phyloP scores from a whole-genome alignment of 768 basidiomycete species.

The Panaeolus cyanescens region DNA sequence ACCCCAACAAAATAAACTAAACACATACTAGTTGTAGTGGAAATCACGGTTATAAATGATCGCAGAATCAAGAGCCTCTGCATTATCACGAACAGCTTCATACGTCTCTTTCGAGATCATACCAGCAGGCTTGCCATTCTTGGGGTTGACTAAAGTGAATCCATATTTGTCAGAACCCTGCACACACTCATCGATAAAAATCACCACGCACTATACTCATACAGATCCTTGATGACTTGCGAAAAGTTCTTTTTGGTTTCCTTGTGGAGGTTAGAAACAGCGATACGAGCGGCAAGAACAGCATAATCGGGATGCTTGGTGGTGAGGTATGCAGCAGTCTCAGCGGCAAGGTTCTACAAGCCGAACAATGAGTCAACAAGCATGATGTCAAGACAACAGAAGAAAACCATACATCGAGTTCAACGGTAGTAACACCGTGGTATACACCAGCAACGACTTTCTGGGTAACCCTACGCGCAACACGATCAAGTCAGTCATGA shows the following conservation, averaged over 20 bases:
- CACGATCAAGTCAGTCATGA: neutral
- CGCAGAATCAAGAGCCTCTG: slow-evolving; percentile 83
- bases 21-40: slow-evolving; percentile 87
- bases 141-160: slow-evolving; percentile 76
- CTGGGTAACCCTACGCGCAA: slow-evolving; percentile 68
- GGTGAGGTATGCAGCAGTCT: slow-evolving; percentile 96
- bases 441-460: slow-evolving; percentile 95
- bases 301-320: slow-evolving; percentile 99
- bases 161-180: slow-evolving; percentile 22
- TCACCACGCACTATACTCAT: slow-evolving; percentile 70
- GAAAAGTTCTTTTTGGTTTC: slow-evolving; percentile 99
- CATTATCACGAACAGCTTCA: slow-evolving; percentile 77
- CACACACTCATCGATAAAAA: neutral
- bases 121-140: slow-evolving; percentile 82
- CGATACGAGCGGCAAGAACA: slow-evolving; percentile 96
- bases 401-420: slow-evolving; percentile 78
- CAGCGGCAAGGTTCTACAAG: slow-evolving; percentile 89
- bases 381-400: neutral
- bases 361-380: neutral
- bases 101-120: slow-evolving; percentile 94
- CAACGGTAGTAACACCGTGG: slow-evolving; percentile 94
- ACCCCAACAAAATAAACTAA: neutral
- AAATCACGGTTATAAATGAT: slow-evolving; percentile 99
- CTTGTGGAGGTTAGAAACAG: slow-evolving; percentile 98
- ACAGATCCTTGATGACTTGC: slow-evolving; percentile 87